Base-by-base conservation (phyloP, 768 basidiomycete genomes). In the Podaxis sp. region DNA sequence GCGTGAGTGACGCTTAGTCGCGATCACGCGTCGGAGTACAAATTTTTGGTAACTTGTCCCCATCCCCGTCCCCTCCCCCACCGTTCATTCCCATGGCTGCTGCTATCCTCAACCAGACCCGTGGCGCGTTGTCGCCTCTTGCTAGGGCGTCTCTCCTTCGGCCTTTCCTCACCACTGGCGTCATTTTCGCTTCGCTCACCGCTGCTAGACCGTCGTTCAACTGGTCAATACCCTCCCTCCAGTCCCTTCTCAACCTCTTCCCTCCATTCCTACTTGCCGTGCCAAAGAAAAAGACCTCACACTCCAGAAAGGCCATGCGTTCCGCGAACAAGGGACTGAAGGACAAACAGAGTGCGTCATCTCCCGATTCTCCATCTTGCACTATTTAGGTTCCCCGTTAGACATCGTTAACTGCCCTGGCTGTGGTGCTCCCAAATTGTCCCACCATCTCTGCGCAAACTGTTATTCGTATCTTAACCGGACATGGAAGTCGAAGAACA, bases 251-350 rank as follows among this genome's bases (percentile, higher is more conserved):
- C 44, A 92, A 96, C 65, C 84, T 97, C 49, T 83, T 98, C 65
- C 96, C 96, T 12, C 83, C 95, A 0, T 87, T 96, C 73, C 79
- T 98, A 19, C 84, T 95, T 48, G 95, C 95, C 26, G 96, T 96
- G 1, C 96, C 96, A 26, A 98, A 98, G 78, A 90, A 89, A 73
- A 96, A 96, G 77, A 84, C 87, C 11, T 95, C 95, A 0, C 95
- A 98, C 76, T 95, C 93, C 22, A 83, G 92, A 57, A 99, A 99
- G 75, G 84, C 89, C n/a, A 96, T 96, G 95, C 84, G 96, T 46
- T 87, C 87, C 65, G 90, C 95, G 15, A 95, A 95, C 75, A 99
- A 99, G 75, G 95, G 95, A 1, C 77, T 97, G 69, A 93, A 95
- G 74, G 95, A 98, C 76, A 96, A 94, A 74, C 87, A 87, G 64